Base-by-base conservation (phyloP, 1,139 yeast genomes). In the Yamadazyma jaroonii region DNA sequence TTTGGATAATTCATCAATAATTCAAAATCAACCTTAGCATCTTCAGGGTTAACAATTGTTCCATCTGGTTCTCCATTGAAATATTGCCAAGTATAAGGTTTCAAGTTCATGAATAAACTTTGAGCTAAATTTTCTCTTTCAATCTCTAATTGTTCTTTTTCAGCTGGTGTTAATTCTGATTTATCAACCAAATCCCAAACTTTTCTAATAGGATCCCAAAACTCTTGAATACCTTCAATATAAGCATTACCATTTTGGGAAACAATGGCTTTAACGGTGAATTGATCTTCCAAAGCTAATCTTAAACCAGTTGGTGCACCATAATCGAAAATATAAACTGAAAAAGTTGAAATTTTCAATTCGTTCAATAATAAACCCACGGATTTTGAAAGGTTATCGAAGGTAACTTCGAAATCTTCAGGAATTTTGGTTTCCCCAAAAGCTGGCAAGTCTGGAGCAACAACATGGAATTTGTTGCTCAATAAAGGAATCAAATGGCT, bases 401-500 rank as follows among this genome's bases (percentile, higher is more conserved):
- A 69, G 3, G 56, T 55, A 35, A 49, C 56, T n/a, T 44, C 40
- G 41, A 53, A 65, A 15, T 38, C 44, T 4, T 41, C 42, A 2
- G 66, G 59, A n/a, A 49, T 44, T 34, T 53, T 53, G 3, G 75
- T 68, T 32, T 50, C 56, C 1, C 76, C 76, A 46, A 54, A 70
- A 2, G 72, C 64, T 11, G 76, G 76, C 26, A 70, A 49, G 48
- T 70, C 75, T 2, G 76, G 75, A 4, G 75, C 74, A 41, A 70
- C 39, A 7, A 70, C 56, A 41, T 62, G 72, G 45, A 55, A 68
- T 24, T 57, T 44, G 6, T 61, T 47, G 4, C 64, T 54, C 25
- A 70, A 53, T 21, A 63, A 42, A 7, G 69, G 63, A 31, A 69
- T 64, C 43, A 70, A 42, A 30, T 58, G 46, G 31, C 65, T 53